Base-by-base conservation (phyloP, 1,284 basidiomycete species). In the Malassezia furfur region DNA sequence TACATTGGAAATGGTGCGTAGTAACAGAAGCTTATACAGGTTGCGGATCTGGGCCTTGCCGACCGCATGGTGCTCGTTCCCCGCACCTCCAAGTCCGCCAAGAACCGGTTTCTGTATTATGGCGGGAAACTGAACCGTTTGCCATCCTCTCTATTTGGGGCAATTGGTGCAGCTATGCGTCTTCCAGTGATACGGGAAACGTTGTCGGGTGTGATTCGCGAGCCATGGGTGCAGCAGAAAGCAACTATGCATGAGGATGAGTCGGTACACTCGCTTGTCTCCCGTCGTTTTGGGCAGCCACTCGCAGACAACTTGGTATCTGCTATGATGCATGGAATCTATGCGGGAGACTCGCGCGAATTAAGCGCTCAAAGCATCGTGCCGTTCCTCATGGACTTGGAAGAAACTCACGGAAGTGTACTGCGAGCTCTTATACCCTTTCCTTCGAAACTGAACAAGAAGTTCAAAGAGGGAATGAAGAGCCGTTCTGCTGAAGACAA, bases 281-380 rank as follows among this genome's bases (percentile, higher is more conserved):
- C 81, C 0, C 80, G 88, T 5, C 80, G 89, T 11, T 86, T 96
- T 56, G 88, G 89, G 0, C 68, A 78, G 1, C 75, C 79, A 0
- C 81, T 91, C 52, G 87, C 90, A 0, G 80, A 83, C 10, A 81
- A 81, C 4, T 80, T 94, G 48, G 84, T 86, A 3, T 88, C 85
- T 53, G 86, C 91, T 0, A 79, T 96, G 60, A 82, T 91, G 1
- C 91, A 96, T 67, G 93, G 91, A 0, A 87, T 98, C 57, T 96
- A 94, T 71, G 90, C 89, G 0, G 83, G 88, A 0, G 89, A 93
- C 66, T 82, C 88, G 3, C 77, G 85, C 1, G 67, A 78, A 34
- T 76, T 96, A 9, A 90, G 88, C 60, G 79, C 89, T 0, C 80
- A 84, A 2, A 81, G 87, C 3, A 81, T 88, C 0, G 87, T 96